Evolutionary conservation across 2,329 filamentous ascomycete genomes (phyloP), one percentile per base, ranked within the genome.

Genomic region (Leptographium radiaticola): DNA sequence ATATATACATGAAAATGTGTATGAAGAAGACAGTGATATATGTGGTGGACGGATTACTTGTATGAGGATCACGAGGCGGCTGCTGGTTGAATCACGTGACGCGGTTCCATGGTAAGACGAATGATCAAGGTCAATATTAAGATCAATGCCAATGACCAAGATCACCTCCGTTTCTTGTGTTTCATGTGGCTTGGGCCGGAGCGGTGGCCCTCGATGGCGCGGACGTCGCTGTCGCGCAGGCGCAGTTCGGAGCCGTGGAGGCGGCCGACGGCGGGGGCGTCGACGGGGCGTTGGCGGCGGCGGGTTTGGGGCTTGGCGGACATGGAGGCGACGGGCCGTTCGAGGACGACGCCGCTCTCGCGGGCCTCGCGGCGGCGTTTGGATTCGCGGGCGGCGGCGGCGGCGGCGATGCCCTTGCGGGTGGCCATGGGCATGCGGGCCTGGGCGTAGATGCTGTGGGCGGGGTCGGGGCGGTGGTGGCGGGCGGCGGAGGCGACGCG

Each of bases 311-410:
- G 20, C 12, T 43, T 8, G 9, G 51, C 25, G 54, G 62, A 66
- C 39, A 66, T 69, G 58, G 65, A 66, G 33, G 64, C 59, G 18
- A 54, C 34, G 31, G 65, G 62, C 57, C 74, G 75, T 73, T 97
- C 93, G 38, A 97, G 72, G 49, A 97, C 82, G 61, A 97, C 83
- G 7, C 91, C 93, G 62, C 91, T 95, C 74, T 97, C 91, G 63
- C 77, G 81, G 2, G 93, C 93, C 66, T 95, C 88, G 43, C 74
- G 75, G 40, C 91, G 75, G 51, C 91, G 73, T 71, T 78, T 86
- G 13, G 77, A 71, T 66, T 96, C 90, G 56, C 79, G 80, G 33
- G 73, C 68, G 2, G 67, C 72, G 25, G 79, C 79, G 52, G 89
- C 88, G 1, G 78, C 76, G 16, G 73, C 71, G 56, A 97, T 96